Evolutionary conservation across 2,329 filamentous ascomycete species (phyloP), one percentile per base, ranked within the genome.

Genomic region (Daldinia sp.): DNA sequence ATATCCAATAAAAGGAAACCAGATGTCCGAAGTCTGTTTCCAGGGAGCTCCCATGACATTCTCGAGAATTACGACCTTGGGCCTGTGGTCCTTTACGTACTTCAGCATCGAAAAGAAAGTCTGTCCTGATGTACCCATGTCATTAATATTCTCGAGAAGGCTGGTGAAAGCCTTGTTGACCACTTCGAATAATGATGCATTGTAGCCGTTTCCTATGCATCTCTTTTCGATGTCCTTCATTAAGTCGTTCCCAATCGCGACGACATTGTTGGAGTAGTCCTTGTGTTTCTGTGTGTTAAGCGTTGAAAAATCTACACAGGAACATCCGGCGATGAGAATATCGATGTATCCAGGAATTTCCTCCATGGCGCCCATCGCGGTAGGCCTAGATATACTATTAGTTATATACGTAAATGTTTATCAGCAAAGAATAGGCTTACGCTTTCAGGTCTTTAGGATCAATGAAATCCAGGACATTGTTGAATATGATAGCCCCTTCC

Each of bases 271-370:
- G 2, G 69, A 39, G 67, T 78, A 78, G 64, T 88, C 88, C 15
- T 81, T 81, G 4, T 82, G 77, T 56, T 81, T 86, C 0, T 66
- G 71, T 6, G 57, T 67, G 76, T 94, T 95, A 35, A 94, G 78
- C 0, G 71, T 75, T 0, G 92, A 94, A 70, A 91, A 92, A 73
- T 94, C 92, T 1, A 93, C 90, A 72, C 92, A 96, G 0, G 91
- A 90, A 46, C 90, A 92, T 0, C 92, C 92, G 6, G 90, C 90
- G 50, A 94, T 81, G 1, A 95, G 80, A 0, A 95, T 76, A 69
- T 94, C 90, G 1, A 89, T 78, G 10, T 85, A 75, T 0, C 77
- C 78, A 0, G 91, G 91, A 0, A 93, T 86, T 1, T 78, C 59
- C 4, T 82, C 82, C 55, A 84, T 79, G 6, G 86, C 85, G 3